phyloP scores from a whole-genome alignment of 2,329 filamentous ascomycete genomes.

The Sporothrix curviconia region DNA sequence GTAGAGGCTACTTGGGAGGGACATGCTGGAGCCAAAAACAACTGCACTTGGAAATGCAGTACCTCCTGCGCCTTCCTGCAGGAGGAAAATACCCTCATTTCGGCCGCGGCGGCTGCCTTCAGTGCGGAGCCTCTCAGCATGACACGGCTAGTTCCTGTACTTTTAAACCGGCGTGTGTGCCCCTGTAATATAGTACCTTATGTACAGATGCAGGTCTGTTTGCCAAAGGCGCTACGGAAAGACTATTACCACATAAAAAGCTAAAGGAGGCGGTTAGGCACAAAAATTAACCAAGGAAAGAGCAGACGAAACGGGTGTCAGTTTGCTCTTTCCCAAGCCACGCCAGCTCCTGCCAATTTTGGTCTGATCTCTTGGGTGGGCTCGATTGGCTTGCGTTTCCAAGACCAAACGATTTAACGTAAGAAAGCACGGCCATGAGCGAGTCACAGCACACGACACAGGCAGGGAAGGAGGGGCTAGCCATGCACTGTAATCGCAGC shows the following conservation, averaged over 20 bases:
- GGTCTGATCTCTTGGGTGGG: not conserved
- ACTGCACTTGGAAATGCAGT: not conserved
- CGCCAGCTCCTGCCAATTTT: not conserved
- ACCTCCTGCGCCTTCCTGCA: not conserved
- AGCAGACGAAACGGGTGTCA: not conserved
- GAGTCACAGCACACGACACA: constrained; percentile 6
- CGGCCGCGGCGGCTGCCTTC: not conserved
- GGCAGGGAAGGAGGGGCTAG: not conserved
- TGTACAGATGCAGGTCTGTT: no score
- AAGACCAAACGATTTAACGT: constrained; percentile 41
- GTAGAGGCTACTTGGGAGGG: constrained; percentile 9
- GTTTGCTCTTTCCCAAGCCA: no score
- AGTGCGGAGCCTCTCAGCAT: constrained; percentile 1
- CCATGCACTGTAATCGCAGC: constrained; percentile 12
- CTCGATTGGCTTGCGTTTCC: constrained; percentile 15
- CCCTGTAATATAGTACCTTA: not conserved
- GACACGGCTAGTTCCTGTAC: not conserved
- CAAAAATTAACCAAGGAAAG: no score
- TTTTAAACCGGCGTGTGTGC: not conserved
- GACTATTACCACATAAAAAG: constrained; percentile 45
- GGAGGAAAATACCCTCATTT: not conserved
- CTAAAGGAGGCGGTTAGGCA: not conserved
- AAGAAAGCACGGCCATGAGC: constrained; percentile 31
- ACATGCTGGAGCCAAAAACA: not conserved
- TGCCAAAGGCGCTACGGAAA: constrained; percentile 16